Evolutionary conservation across 176 grass and related monocot genomes (phyloP), one percentile per base, ranked within the genome.

Genomic region (Saccharum spontaneum): DNA sequence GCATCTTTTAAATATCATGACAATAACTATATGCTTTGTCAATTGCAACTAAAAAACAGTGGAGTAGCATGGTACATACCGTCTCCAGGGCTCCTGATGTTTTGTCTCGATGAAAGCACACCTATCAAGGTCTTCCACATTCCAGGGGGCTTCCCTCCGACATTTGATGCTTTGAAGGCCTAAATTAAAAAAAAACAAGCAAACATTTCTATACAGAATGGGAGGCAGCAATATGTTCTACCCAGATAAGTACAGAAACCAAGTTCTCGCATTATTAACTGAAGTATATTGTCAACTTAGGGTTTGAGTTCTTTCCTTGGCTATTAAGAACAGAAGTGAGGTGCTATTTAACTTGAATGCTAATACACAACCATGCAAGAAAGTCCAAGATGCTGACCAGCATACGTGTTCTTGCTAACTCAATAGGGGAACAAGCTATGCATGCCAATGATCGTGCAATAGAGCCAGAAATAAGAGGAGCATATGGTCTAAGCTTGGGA

Each of bases 331-430:
- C 2, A 34, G n/a, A 43, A 31, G 10, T 55, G 23, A 67, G 24
- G 59, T 67, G n/a, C 0, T 65, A 52, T 52, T 38, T 36, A 8
- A 63, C 0, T 28, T 28, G 26, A 71, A 54, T 37, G 43, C 6
- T 24, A 75, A 10, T 7, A 11, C 0, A 75, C 8, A 28, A 38
- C 8, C 26, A 50, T 34, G 45, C 43, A 34, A 33, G 81, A 15
- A 41, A 37, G 28, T 68, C 75, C 17, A 22, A 75, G 66, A 82
- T 66, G 17, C 70, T 70, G 37, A 98, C 95, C 95, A 92, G 95
- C 95, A 98, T 98, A 18, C 95, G 93, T 70, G 92, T 98, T 71
- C 92, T 91, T 80, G 91, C 91, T 75, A 98, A 69, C 86, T 98
- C 95, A 95, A 95, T 83, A 28, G 95, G 95, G 28, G 91, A 95